These are phyloP conservation scores for Nakaseomyces kungkrabaensis DNA, from an alignment of 1,139 yeast species.

Conservation along the genomic window DNA sequence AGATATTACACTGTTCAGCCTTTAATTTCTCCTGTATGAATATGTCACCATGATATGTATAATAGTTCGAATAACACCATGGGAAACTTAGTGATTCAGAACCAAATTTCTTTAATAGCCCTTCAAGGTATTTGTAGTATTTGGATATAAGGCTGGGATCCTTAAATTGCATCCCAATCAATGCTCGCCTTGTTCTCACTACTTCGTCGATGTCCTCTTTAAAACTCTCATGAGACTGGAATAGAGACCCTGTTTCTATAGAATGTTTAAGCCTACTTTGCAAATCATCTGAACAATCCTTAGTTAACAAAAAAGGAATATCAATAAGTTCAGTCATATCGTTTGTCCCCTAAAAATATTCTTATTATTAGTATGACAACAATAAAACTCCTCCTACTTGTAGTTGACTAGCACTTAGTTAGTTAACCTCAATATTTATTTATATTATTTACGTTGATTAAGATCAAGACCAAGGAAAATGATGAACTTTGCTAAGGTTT, in stretches of 20 bases:
- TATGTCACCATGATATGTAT: not conserved
- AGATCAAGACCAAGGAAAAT: no score
- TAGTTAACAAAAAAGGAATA: slow-evolving; percentile 33
- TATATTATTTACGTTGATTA: no score
- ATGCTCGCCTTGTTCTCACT: not conserved
- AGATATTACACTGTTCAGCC: slow-evolving; percentile 37
- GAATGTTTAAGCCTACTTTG: not conserved
- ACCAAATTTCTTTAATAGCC: not conserved
- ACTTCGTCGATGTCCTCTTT: not conserved
- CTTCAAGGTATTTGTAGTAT: not conserved
- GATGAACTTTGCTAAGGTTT: no score
- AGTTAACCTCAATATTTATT: no score
- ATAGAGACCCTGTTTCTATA: not conserved
- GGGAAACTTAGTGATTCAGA: not conserved
- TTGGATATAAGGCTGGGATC: not conserved
- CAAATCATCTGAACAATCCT: slow-evolving; percentile 1
- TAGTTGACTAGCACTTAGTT: no score
- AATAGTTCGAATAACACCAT: not conserved
- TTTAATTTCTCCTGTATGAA: not conserved
- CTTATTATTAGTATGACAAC: no score
- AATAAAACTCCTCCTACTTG: no score
- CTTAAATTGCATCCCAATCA: not conserved
- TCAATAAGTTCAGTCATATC: slow-evolving; percentile 33
- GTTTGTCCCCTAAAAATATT: no score
- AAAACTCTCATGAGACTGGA: not conserved